Evolutionary conservation across 371 early-diverging fungal species (phyloP), one percentile per base, ranked within the genome.

Genomic region (Zychaea mexicana): DNA sequence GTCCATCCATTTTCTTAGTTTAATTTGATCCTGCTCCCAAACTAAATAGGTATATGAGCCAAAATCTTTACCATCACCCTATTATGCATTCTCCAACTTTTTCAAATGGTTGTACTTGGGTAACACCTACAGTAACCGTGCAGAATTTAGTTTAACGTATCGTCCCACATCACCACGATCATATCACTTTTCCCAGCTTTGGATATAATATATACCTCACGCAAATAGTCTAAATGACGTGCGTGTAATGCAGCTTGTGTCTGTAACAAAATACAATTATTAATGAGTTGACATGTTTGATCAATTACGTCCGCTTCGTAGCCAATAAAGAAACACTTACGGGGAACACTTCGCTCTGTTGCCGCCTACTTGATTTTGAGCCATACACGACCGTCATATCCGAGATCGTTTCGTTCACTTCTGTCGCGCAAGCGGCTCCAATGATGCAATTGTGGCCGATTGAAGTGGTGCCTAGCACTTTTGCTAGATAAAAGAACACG

Each of bases 371-470:
- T 36, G 87, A 83, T 26, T 83, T 72, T 26, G 66, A 49, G 3
- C 93, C 92, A 67, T 84, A 91, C 36, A 93, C 85, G 3, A 91
- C 88, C 0, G 92, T 91, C 62, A 85, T 70, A 69, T 85, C 82
- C 0, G 82, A 77, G 17, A 93, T 73, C 1, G 72, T 71, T 57
- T 92, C 91, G 62, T 89, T 85, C 4, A 66, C 69, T 53, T 84
- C 84, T 17, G 91, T 91, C 9, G 83, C 74, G 61, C 92, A 91
- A 8, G 77, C 88, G 21, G 89, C 81, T 7, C 93, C 92, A 27
- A 93, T 81, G 15, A 93, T 90, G 70, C 91, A 90, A 57, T 91
- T 81, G 53, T 90, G 83, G 3, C 90, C 92, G 4, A 93, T 64
- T 22, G 79, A 71, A 2, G 91, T 88, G 21, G 79, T 89, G 12